Base-by-base conservation (phyloP, 805 yeast species). In the Isabelozyma pseudorhagii region DNA sequence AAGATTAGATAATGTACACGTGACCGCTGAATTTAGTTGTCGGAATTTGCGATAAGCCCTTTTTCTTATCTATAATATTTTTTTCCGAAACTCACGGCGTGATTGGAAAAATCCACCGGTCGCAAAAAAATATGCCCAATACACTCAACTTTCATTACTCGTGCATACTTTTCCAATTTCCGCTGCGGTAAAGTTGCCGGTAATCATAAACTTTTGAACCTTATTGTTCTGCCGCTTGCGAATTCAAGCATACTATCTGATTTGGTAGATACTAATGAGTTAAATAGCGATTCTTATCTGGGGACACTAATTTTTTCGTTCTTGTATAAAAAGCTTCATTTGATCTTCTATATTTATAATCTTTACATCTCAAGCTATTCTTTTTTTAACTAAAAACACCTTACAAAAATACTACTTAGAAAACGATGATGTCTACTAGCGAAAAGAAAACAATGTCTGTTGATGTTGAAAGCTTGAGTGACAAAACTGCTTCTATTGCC, bases 381-480 rank as follows among this genome's bases (percentile, higher is more conserved):
- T 31, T 9, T 31, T 31, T 31, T 31, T 31, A 8, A 31, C 36
- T 31, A 13, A 3, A 13, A 3, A 13, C 36, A 31, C 36, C 36
- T 31, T 31, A 31, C n/a, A 31, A 5, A 31, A 31, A 21, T 21
- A 21, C 25, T 21, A 21, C 25, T 21, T 21, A 5, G 25, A 21
- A 21, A 21, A 21, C 25, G n/a, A 31, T 13, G 10, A 31, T 31
- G 36, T 6, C 36, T 31, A 31, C 4, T 13, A 31, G n/a, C 36
- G 36, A 31, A 31, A 31, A 31, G 36, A 31, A 31, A 31, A 31
- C 36, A 7, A 27, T 39, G n/a, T 42, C 40, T 13, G 28, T 40
- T 8, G 50, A 47, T 2, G 50, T 42, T 15, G 38, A 47, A 8
- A 47, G 50, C 28, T 13, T 47, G 14, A 38, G 46, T 43, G 44